phyloP scores from a whole-genome alignment of 2,329 filamentous ascomycete genomes.

The Colletotrichum sp. region DNA sequence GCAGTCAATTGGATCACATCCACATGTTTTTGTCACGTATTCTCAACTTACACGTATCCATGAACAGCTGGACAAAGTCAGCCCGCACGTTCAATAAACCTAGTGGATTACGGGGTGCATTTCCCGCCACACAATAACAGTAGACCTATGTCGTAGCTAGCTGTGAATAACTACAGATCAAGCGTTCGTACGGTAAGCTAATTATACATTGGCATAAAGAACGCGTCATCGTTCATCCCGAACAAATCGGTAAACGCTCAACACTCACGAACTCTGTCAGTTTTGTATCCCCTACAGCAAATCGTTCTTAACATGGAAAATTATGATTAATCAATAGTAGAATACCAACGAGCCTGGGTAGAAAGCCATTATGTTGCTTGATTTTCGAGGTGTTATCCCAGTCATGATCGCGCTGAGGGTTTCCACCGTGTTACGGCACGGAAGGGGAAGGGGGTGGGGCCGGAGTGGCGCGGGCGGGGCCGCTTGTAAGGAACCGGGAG shows the following conservation, averaged over 20 bases:
- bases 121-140: neutral
- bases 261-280: accelerated
- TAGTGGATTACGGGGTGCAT: accelerated
- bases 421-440: neutral
- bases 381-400: neutral
- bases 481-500: neutral
- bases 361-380: neutral
- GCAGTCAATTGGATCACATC: neutral
- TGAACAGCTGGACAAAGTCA: neutral
- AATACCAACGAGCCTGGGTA: neutral
- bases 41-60: neutral
- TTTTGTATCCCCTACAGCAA: neutral
- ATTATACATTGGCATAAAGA: neutral
- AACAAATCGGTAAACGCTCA: neutral
- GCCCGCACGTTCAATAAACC: neutral
- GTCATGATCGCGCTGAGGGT: neutral
- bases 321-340: neutral
- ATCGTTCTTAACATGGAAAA: neutral
- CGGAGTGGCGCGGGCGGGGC: neutral
- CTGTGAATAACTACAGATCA: accelerated
- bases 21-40: neutral
- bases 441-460: neutral
- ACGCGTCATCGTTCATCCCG: neutral
- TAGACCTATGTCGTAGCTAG: neutral
- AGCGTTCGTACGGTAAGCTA: neutral